Base-by-base conservation (phyloP, 176 grass and related monocot genomes). In the Rhipidocladum racemiflorum region DNA sequence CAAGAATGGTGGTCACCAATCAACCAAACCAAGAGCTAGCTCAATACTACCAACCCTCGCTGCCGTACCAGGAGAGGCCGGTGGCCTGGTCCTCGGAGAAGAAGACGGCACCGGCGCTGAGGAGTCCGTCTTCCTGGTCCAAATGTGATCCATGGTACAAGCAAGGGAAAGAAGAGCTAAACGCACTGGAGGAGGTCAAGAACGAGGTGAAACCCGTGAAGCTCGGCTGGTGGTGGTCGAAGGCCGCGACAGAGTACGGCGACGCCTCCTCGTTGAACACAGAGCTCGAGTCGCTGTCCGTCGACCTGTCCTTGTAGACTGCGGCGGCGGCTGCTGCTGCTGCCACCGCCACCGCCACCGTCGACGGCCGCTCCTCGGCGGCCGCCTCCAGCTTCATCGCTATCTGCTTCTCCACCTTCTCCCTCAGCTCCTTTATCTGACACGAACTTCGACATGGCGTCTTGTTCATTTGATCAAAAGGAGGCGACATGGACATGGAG, bases 231-330 rank as follows among this genome's bases (percentile, higher is more conserved):
- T 65, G 59, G 21, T 78, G 65, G 27, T 84, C 81, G 20, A 79
- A 66, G 3, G 39, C 87, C 21, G 21, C 59, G 24, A 24, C 68
- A 36, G 87, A 76, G 77, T 89, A 85, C 9, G 83, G 77, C 56
- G 83, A 85, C 17, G 71, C 70, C 30, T 85, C 87, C 60, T 89
- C 87, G 76, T 89, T 89, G 78, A 89, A 89, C 77, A 89, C 87
- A 15, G 62, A 83, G 83, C 87, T 89, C 14, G 87, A 89, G 63
- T 89, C 87, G 71, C 87, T 89, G 77, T 89, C 87, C 25, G 78
- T 81, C 17, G 87, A 73, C 1, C 87, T 68, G 60, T 88, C 87
- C 48, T 50, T 79, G 57, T 64, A 72, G 2, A 74, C 46, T 0
- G 70, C 56, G 1, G 45, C 30, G 12, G 68, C 51, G 13, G 51